Base-by-base conservation (phyloP, 805 yeast genomes). In the Ogataea parapolymorpha region DNA sequence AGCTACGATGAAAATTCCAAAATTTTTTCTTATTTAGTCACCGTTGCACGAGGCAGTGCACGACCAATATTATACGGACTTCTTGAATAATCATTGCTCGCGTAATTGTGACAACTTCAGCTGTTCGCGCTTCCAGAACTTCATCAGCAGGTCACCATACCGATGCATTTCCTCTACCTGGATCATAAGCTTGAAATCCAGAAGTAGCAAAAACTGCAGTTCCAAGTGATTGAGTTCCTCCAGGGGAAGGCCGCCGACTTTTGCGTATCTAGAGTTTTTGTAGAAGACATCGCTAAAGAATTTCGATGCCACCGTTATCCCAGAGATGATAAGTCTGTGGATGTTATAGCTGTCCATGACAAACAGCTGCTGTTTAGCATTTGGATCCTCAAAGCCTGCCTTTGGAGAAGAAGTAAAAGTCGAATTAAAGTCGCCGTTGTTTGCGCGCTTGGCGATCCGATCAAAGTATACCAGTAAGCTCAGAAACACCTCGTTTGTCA, bases 261-360 rank as follows among this genome's bases (percentile, higher is more conserved):
- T 86, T 9, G 97, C 96, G 62, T 91, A 91, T 49, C 98, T 75
- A 40, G 93, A 80, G 61, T 91, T 91, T 59, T 91, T 91, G 71
- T 91, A 91, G 58, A 90, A 91, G 35, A 90, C 87, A 64, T 91
- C 98, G 54, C 91, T 82, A 62, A 90, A 90, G 62, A 91, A 91
- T 67, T 93, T 93, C 27, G 95, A 85, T 20, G 95, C 87, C 18
- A 93, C 97, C 0, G 99, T 91, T 45, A 93, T 83, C 4, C 97
- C 98, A 10, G 95, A 85, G 35, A 93, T 91, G 37, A 93, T 86
- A 49, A 93, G 72, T 47, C 99, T 74, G 65, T 93, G 99, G 48
- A 93, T 89, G 61, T 93, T 93, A 65, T 85, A 91, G 43, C 95
- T 84, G 64, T 93, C 98, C 90, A 93, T 87, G 8, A 91, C 95